phyloP scores from a whole-genome alignment of 2,329 filamentous ascomycete genomes.

The Cladophialophora exuberans region DNA sequence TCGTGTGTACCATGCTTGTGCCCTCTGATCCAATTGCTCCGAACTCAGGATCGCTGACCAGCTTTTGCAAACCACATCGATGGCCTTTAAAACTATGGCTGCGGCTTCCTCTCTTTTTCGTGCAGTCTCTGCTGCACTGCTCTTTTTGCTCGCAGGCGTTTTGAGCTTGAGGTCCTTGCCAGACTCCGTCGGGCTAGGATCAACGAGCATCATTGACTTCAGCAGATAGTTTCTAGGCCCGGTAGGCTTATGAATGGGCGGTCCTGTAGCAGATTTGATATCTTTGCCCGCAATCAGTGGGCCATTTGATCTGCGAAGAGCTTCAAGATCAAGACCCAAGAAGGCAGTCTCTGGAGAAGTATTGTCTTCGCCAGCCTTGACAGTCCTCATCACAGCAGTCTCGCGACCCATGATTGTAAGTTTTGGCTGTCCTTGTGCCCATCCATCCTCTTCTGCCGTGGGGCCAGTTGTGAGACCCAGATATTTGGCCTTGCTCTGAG shows the following conservation, averaged over 20 bases:
- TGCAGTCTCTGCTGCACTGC: conserved; percentile 60
- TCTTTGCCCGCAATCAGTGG: conserved; percentile 29
- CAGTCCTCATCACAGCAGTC: conserved; percentile 73
- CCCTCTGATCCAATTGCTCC: conserved; percentile 72
- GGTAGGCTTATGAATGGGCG: conserved; percentile 76
- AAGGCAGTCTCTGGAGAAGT: conserved; percentile 48
- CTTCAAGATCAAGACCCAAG: conserved; percentile 63
- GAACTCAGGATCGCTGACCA: conserved; percentile 68
- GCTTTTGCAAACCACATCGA: conserved; percentile 73
- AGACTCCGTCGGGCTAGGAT: conserved; percentile 24
- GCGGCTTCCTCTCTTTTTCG: conserved; percentile 71
- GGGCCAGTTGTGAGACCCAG: conserved; percentile 70
- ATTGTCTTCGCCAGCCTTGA: conserved; percentile 56
- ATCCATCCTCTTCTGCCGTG: conserved; percentile 70
- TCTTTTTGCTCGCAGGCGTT: conserved; percentile 32
- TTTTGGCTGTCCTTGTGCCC: conserved; percentile 74
- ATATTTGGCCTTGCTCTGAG: conserved; percentile 73
- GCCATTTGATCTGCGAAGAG: conserved; percentile 52
- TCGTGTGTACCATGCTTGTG: conserved; percentile 80
- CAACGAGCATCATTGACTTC: conserved; percentile 46
- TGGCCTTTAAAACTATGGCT: conserved; percentile 67
- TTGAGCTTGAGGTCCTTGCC: background rate
- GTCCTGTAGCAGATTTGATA: conserved; percentile 45
- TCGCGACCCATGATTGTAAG: conserved; percentile 74
- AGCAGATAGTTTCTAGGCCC: conserved; percentile 63